A percentile compares a stretch with the other conserved stretches of the same genome.
Conservation (phyloP, 1,284 basidiomycete species). For the Puccinia triticina region DNA sequence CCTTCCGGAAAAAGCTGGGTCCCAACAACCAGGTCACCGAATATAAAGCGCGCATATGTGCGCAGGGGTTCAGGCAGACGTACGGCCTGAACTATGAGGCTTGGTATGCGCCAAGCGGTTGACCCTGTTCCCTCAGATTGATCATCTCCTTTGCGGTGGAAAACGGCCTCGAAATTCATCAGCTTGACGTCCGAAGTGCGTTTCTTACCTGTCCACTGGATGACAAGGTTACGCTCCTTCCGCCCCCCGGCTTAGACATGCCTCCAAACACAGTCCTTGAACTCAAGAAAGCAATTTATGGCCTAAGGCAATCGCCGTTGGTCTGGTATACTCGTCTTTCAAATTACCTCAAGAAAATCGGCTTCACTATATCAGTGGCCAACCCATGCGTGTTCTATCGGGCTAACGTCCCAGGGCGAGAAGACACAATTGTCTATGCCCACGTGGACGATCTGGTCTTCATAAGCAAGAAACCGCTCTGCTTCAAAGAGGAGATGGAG, state of each 20-base stretch:
- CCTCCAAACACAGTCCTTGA: neutral
- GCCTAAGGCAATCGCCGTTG: conserved; percentile 1
- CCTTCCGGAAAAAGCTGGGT: neutral
- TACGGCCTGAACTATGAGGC: neutral
- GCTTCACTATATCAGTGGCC: too few relatives aligned
- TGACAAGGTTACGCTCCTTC: too few relatives aligned
- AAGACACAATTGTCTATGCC: too few relatives aligned
- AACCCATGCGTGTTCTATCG: too few relatives aligned
- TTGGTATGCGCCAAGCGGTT: neutral
- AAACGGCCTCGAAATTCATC: neutral
- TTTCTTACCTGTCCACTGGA: too few relatives aligned
- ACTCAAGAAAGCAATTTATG: conserved; percentile 23
- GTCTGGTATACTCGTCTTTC: neutral
- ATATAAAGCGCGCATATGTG: neutral
- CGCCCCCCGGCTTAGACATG: neutral
- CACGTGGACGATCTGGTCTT: too few relatives aligned
- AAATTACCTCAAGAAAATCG: neutral
- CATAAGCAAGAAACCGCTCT: too few relatives aligned
- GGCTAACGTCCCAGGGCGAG: too few relatives aligned
- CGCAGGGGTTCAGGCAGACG: too few relatives aligned
- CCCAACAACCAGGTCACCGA: neutral
- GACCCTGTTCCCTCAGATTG: neutral
- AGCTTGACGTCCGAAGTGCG: too few relatives aligned
- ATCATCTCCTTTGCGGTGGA: neutral
- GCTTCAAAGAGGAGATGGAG: too few relatives aligned